These are phyloP conservation scores for Aspergillus ellipticus DNA, from an alignment of 495 filamentous ascomycete genomes.

Conservation along the genomic window DNA sequence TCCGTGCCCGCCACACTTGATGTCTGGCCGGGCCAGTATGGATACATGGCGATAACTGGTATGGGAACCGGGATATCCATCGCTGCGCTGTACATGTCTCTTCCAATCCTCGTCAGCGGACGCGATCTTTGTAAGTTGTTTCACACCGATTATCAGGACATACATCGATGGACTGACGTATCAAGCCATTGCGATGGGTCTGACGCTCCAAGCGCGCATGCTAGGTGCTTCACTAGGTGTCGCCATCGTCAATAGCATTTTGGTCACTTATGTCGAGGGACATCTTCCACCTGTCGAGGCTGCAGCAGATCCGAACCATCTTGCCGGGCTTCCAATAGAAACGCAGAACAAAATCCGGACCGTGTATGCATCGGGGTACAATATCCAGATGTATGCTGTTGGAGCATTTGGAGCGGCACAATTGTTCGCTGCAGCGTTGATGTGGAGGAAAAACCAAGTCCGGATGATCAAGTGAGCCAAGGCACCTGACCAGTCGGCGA, in stretches of 20 bases:
- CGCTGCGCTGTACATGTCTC: conserved; percentile 48
- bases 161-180: background rate
- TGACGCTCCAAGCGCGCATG: conserved; percentile 20
- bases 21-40: conserved; percentile 37
- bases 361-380: conserved; percentile 25
- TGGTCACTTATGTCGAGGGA: conserved; percentile 21
- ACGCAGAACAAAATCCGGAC: conserved; percentile 12
- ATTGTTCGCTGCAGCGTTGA: conserved; percentile 12
- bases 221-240: conserved; percentile 31
- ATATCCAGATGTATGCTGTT: conserved; percentile 25
- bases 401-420: conserved; percentile 23
- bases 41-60: conserved; percentile 52
- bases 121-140: conserved; percentile 16
- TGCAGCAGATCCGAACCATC: conserved; percentile 4
- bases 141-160: background rate
- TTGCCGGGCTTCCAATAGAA: conserved; percentile 11
- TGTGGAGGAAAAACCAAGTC: conserved; percentile 18
- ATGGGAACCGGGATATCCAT: conserved; percentile 50
- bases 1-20: conserved; percentile 22
- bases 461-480: conserved; percentile 5
- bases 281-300: background rate
- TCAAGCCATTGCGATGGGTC: conserved; percentile 20
- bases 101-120: conserved; percentile 40
- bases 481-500: background rate
- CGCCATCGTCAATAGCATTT: conserved; percentile 20